Percentiles rank a stretch among this genome's conserved stretches.
These are phyloP conservation scores for Fusarium nanum DNA, from an alignment of 2,329 filamentous ascomycete genomes.

Conservation along the genomic window DNA sequence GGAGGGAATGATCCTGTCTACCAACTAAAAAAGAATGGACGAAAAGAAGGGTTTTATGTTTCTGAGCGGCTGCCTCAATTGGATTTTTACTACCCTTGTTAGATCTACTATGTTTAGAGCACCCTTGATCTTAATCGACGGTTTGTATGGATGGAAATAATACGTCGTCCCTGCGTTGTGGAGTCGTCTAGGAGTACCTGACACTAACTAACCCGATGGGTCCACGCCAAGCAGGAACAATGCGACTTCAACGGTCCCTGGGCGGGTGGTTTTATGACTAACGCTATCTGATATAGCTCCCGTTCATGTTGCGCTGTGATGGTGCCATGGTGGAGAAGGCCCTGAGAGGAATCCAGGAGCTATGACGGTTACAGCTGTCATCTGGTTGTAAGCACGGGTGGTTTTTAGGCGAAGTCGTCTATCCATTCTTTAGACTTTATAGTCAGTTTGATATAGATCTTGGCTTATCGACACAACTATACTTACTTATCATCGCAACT, in stretches of 20 bases:
- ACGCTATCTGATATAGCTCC: background rate
- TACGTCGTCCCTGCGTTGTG: background rate
- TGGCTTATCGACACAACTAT: background rate
- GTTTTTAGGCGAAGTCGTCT: background rate
- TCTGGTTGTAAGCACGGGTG: background rate
- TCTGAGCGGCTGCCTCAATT: background rate
- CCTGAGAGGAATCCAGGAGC: background rate
- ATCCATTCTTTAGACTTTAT: constrained; percentile 4
- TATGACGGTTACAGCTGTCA: background rate
- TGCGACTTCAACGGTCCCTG: constrained; percentile 2
- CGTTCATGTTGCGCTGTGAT: constrained; percentile 1
- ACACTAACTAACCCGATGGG: constrained; percentile 11
- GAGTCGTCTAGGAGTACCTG: constrained; percentile 26
- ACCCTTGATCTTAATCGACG: background rate
- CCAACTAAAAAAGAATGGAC: background rate
- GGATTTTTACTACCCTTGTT: background rate
- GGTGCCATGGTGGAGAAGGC: background rate
- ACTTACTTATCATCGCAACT: background rate
- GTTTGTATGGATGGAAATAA: constrained; percentile 15
- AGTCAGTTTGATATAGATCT: background rate
- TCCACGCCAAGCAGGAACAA: constrained; percentile 14
- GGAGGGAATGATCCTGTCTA: constrained; percentile 14
- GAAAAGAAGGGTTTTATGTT: constrained; percentile 21
- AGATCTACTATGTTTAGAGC: constrained; percentile 16
- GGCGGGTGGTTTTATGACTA: constrained; percentile 2